phyloP scores from a whole-genome alignment of 352 stramenopile genomes.

The Elongisporangium anandrum region DNA sequence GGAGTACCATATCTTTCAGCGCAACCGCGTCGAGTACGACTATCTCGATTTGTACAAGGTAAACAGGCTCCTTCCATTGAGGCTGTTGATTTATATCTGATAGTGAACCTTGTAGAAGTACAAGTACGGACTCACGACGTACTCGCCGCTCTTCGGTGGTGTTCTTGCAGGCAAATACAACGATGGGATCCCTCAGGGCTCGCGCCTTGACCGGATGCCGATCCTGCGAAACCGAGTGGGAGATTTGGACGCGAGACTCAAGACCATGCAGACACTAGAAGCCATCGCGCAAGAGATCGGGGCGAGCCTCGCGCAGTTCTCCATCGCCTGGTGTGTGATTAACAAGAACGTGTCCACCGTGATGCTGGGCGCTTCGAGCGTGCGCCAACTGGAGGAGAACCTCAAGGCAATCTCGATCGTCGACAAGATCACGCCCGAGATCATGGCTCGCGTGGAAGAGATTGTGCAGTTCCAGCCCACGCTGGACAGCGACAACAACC shows the following conservation, averaged over 20 bases:
- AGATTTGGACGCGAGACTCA: slow-evolving; percentile 40
- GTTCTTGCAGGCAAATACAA: slow-evolving; percentile 83
- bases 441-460: too few relatives aligned
- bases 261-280: slow-evolving; percentile 32
- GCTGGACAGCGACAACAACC: too few relatives aligned
- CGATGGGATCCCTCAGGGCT: slow-evolving; percentile 66
- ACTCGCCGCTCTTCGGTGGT: slow-evolving; percentile 61
- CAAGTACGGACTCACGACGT: slow-evolving; percentile 71
- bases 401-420: too few relatives aligned
- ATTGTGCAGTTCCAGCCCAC: too few relatives aligned
- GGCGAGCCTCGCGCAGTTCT: slow-evolving; percentile 48
- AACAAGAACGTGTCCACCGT: slow-evolving; percentile 65
- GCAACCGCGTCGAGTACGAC: too few relatives aligned
- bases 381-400: too few relatives aligned
- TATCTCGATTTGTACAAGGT: too few relatives aligned
- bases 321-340: slow-evolving; percentile 47
- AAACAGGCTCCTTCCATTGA: too few relatives aligned
- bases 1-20: too few relatives aligned
- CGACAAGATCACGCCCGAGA: too few relatives aligned
- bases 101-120: too few relatives aligned
- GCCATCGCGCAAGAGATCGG: slow-evolving; percentile 59
- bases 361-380: slow-evolving; percentile 55
- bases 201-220: slow-evolving; percentile 43
- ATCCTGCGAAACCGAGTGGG: slow-evolving; percentile 45
- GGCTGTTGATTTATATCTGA: too few relatives aligned